A percentile compares a stretch with the other conserved stretches of the same genome.
These are phyloP conservation scores for Ganoderma meredithae DNA, from an alignment of 1,284 basidiomycete species.

Conservation along the genomic window DNA sequence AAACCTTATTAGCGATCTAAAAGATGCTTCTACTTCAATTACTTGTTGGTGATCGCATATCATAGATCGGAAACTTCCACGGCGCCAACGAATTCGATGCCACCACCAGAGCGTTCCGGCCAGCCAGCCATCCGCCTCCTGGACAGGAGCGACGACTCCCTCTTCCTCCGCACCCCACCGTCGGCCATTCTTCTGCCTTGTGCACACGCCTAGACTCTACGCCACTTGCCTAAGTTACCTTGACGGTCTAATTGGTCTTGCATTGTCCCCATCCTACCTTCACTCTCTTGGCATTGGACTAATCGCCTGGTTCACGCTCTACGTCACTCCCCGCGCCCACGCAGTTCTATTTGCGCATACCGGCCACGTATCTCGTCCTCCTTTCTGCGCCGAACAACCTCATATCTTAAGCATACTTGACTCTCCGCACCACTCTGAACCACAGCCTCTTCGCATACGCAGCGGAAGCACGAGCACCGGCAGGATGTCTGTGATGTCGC, in stretches of 20 bases:
- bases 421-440: background rate
- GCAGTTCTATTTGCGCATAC: conserved; percentile 3
- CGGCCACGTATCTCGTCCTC: conserved; percentile 3
- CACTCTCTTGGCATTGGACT: background rate
- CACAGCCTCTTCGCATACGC: background rate
- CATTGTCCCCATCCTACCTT: background rate
- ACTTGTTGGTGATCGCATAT: background rate
- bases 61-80: conserved; percentile 6
- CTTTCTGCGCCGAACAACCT: background rate
- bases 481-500: conserved; percentile 5
- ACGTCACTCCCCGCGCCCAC: background rate
- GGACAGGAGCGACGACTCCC: background rate
- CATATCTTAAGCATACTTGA: conserved; percentile 7
- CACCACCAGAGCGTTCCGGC: background rate
- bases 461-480: background rate
- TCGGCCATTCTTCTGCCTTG: background rate
- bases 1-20: background rate
- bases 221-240: background rate
- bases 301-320: background rate
- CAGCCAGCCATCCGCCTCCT: conserved; percentile 3
- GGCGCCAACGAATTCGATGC: background rate
- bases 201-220: background rate
- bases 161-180: background rate
- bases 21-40: background rate
- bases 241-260: background rate